Percentiles rank a stretch among this genome's conserved stretches.
Conservation (phyloP, 2,329 filamentous ascomycete species). For the Macrophomina pseudophaseolina region DNA sequence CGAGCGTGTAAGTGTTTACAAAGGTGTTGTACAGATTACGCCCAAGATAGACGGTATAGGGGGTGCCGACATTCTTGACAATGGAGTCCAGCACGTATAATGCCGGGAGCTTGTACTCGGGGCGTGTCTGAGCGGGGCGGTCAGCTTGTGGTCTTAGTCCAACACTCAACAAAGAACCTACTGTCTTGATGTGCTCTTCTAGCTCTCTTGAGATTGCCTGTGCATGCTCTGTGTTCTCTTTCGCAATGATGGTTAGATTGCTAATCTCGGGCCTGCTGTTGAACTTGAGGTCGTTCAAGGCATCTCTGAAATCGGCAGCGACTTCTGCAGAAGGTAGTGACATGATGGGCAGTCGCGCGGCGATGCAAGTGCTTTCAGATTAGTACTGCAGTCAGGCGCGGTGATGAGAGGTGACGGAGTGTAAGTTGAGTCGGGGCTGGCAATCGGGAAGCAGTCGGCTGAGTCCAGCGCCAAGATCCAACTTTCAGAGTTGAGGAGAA, state of each 20-base stretch:
- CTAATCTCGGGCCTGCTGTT: conserved; percentile 96
- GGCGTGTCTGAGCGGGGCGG: conserved; percentile 69
- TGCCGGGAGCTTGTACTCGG: conserved; percentile 89
- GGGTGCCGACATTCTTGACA: conserved; percentile 97
- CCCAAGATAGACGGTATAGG: conserved; percentile 94
- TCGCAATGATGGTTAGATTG: conserved; percentile 95
- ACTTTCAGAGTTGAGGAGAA: conserved; percentile 25
- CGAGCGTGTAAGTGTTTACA: conserved; percentile 93
- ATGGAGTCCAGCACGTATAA: conserved; percentile 98
- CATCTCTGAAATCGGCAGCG: conserved; percentile 91
- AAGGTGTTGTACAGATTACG: conserved; percentile 92
- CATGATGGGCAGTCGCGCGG: conserved; percentile 58
- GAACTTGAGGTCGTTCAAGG: conserved; percentile 85
- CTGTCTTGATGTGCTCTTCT: conserved; percentile 91
- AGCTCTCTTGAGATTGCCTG: conserved; percentile 89
- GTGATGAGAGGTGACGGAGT: conserved; percentile 29
- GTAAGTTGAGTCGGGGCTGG: conserved; percentile 31
- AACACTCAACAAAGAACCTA: conserved; percentile 60
- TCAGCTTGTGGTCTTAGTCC: conserved; percentile 43
- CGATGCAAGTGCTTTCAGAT: conserved; percentile 30
- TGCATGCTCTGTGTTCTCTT: conserved; percentile 95
- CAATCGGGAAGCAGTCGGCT: conserved; percentile 21
- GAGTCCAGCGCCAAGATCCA: conserved; percentile 23
- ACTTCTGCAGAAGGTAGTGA: conserved; percentile 77
- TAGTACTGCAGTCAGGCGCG: conserved; percentile 27